phyloP scores from a whole-genome alignment of 2,329 filamentous ascomycete species.

The Calonectria multiphialidica region DNA sequence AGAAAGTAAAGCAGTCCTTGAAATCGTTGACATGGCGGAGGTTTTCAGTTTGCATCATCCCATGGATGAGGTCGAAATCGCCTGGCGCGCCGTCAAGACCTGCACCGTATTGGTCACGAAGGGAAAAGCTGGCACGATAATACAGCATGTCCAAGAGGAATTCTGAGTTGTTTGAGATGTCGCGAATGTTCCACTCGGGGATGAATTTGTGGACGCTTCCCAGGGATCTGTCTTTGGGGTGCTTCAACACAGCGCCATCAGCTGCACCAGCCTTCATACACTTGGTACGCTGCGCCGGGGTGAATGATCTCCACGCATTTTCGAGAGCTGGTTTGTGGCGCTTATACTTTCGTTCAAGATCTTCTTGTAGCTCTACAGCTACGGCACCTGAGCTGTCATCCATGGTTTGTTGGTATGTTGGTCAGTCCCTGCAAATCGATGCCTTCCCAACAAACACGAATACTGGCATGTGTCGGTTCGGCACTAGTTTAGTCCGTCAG shows the following conservation, averaged over 20 bases:
- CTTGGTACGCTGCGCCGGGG: constrained; percentile 46
- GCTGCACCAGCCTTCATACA: constrained; percentile 50
- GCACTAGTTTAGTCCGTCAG: neutral
- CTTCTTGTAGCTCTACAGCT: constrained; percentile 46
- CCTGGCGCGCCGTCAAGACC: constrained; percentile 48
- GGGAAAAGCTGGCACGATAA: constrained; percentile 49
- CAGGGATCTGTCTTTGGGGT: constrained; percentile 49
- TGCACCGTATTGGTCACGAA: constrained; percentile 49
- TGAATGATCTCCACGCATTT: constrained; percentile 54
- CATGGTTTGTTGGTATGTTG: neutral
- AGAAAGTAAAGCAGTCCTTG: constrained; percentile 51
- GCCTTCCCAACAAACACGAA: neutral
- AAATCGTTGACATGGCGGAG: constrained; percentile 45
- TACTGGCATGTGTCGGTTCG: neutral
- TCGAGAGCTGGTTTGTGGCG: constrained; percentile 51
- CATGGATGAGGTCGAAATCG: constrained; percentile 50
- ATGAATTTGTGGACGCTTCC: constrained; percentile 54
- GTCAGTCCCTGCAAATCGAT: neutral
- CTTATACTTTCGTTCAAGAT: constrained; percentile 54
- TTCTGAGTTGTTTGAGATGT: constrained; percentile 53
- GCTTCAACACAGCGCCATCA: constrained; percentile 50
- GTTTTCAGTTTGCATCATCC: constrained; percentile 49
- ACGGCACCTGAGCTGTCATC: neutral
- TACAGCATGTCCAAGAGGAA: constrained; percentile 53
- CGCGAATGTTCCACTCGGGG: constrained; percentile 58